phyloP scores from a whole-genome alignment of 169 alveolate species.

The Perkinsus olseni region DNA sequence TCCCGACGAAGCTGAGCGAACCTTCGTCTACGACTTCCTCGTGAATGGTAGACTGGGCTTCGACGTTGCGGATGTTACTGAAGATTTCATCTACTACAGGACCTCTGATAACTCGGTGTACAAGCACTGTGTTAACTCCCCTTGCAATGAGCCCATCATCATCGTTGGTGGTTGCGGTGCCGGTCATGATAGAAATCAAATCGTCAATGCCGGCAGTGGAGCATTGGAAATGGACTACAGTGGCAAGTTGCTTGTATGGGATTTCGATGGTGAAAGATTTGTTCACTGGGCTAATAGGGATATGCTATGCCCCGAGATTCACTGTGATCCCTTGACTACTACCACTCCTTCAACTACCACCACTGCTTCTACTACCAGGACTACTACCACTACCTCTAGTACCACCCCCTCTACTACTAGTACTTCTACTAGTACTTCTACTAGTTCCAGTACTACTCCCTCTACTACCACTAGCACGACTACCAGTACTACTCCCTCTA shows the following conservation, averaged over 20 bases:
- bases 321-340: neutral
- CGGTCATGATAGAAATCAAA: neutral
- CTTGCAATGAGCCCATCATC: neutral
- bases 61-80: neutral
- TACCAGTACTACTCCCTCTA: too few relatives aligned
- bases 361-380: too few relatives aligned
- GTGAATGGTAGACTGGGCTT: neutral
- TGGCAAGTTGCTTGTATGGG: neutral
- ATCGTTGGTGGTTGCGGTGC: neutral
- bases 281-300: neutral
- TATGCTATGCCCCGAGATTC: neutral
- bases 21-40: neutral
- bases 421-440: too few relatives aligned
- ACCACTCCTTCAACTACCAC: too few relatives aligned
- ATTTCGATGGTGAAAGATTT: neutral
- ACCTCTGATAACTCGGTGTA: neutral
- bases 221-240: neutral
- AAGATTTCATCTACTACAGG: neutral
- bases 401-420: too few relatives aligned
- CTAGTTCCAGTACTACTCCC: too few relatives aligned
- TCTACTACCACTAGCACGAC: too few relatives aligned
- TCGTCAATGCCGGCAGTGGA: neutral
- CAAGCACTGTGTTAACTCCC: neutral
- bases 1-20: neutral
- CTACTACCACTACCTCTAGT: too few relatives aligned